A percentile compares a stretch with the other conserved stretches of the same genome.
Conservation (phyloP, 2,329 filamentous ascomycete species). For the Fusarium denticulatum region DNA sequence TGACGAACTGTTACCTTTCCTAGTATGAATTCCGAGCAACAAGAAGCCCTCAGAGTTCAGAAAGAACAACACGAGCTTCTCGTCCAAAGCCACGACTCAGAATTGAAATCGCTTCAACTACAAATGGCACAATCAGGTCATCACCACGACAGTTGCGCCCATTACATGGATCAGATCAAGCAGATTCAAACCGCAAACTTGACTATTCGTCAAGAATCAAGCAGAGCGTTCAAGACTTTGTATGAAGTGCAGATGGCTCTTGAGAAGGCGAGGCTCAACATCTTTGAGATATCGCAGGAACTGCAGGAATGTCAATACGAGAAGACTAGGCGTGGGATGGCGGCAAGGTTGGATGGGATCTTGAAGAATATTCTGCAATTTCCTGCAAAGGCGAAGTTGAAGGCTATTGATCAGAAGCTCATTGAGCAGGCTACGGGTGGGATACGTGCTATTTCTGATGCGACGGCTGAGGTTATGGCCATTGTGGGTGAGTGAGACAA, state of each 20-base stretch:
- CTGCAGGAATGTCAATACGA: not conserved
- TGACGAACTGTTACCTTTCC: not conserved
- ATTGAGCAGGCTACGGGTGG: not conserved
- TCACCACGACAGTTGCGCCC: not conserved
- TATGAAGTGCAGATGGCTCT: not conserved
- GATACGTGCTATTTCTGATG: not conserved
- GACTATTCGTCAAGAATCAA: not conserved
- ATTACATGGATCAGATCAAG: not conserved
- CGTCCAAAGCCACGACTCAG: not conserved
- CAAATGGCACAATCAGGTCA: not conserved
- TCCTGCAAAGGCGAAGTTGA: not conserved
- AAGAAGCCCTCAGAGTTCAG: not conserved
- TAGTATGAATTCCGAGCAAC: not conserved
- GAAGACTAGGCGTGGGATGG: not conserved
- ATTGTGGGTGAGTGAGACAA: not conserved
- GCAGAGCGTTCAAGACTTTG: not conserved
- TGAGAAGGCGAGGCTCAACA: not conserved
- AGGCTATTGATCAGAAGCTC: not conserved
- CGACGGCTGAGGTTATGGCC: not conserved
- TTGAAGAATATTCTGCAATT: not conserved
- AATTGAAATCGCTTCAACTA: not conserved
- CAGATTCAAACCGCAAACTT: not conserved
- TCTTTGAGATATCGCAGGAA: not conserved
- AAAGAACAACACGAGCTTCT: not conserved
- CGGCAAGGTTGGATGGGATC: not conserved